Base-by-base conservation (phyloP, 108 stramenopile species). In the Stephanodiscus minutulus region DNA sequence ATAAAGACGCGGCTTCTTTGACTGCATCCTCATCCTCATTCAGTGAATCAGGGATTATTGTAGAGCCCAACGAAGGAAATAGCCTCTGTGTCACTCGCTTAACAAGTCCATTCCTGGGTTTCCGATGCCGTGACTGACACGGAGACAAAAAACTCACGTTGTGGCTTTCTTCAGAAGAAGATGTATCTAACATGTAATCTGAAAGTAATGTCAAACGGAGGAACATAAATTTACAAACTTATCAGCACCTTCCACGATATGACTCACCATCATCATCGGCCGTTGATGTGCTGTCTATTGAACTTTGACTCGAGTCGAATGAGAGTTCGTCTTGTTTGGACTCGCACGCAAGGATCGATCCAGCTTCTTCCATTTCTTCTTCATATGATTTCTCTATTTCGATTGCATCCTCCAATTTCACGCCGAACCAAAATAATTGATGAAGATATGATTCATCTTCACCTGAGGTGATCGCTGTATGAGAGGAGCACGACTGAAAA, bases 401-500 rank as follows among this genome's bases (percentile, higher is more conserved):
- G 25, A 72, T 81, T 25, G 76, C 79, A 74, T 82, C 81, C 67
- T 84, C 83, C 43, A 84, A 53, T 56, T 84, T 84, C 21, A 84
- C 74, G 15, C 79, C 77, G 53, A 77, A 84, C 72, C 70, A 78
- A 60, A 72, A 84, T 28, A 84, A 61, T 58, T 84, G 79, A 31
- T 76, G 72, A 35, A 84, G 52, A 49, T 61, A 78, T 54, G 63
- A 48, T 29, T 59, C 66, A 59, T 84, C 83, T 69, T 84, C 83
- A 57, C 17, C 20, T n/a, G 68, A 80, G 22, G 63, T 27, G 12
- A 41, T 39, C 17, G 47, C 11, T 18, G 61, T 36, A 43, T 22
- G 33, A 44, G 65, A 37, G 9, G 28, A 36, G 29, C 20, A 39
- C 20, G 61, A 62, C 20, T 47, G 39, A 33, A 76, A 50, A 24